A percentile compares a stretch with the other conserved stretches of the same genome.
phyloP scores from a whole-genome alignment of 768 basidiomycete species.

The Mrakia blollopis region DNA sequence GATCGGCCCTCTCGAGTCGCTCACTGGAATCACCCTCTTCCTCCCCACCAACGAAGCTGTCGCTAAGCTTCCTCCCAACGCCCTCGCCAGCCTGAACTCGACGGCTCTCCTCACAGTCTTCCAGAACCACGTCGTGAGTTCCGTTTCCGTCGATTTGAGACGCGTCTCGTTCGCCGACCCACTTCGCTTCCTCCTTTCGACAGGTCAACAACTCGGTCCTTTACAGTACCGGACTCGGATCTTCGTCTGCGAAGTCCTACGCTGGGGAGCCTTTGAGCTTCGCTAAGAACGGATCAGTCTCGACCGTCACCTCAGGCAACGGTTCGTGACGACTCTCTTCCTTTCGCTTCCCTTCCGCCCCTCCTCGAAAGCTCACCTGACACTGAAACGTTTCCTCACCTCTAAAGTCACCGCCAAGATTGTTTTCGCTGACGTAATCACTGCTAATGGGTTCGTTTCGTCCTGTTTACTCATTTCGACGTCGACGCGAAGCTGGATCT shows the following conservation, averaged over 20 bases:
- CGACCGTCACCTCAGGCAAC: neutral
- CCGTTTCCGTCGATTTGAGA: too few species aligned
- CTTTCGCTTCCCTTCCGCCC: neutral
- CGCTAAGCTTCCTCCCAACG: neutral
- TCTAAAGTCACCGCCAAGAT: neutral
- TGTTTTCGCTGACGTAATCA: slow-evolving; percentile 52
- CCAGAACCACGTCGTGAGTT: slow-evolving; percentile 1
- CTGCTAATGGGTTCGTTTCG: slow-evolving; percentile 50
- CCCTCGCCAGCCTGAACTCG: neutral
- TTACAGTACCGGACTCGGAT: neutral
- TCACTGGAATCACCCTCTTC: slow-evolving; percentile 8
- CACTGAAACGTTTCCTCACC: neutral
- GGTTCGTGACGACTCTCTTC: neutral
- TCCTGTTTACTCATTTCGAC: too few species aligned
- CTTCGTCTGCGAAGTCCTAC: neutral
- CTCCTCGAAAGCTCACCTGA: neutral
- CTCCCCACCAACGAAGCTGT: slow-evolving; percentile 7
- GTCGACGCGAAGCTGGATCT: neutral
- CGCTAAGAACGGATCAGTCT: neutral
- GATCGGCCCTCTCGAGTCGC: neutral
- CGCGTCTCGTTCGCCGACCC: too few species aligned
- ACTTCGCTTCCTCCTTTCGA: too few species aligned
- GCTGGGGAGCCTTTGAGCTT: neutral
- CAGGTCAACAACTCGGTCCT: slow-evolving; percentile 5
- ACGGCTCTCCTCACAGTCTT: neutral